Evolutionary conservation across 2,329 filamentous ascomycete species (phyloP).

Genomic region (Colletotrichum sp.): DNA sequence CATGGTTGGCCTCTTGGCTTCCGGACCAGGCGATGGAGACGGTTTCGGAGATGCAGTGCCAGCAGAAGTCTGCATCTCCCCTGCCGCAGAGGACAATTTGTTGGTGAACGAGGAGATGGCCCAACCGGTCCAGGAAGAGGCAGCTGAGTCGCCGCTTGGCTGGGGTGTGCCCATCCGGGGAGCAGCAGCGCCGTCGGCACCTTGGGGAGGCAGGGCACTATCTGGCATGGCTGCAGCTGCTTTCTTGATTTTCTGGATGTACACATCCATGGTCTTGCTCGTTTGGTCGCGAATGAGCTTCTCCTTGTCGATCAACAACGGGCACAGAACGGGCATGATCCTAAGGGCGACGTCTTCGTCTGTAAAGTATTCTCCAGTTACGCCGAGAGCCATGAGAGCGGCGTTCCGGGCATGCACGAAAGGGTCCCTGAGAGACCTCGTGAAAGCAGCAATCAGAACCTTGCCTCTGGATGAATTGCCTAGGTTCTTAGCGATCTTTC

Average conservation of each 20-base stretch:
- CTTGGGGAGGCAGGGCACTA: slow-evolving; percentile 72
- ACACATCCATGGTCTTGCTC: slow-evolving; percentile 86
- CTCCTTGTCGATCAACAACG: slow-evolving; percentile 90
- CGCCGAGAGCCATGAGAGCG: slow-evolving; percentile 82
- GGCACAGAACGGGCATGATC: slow-evolving; percentile 84
- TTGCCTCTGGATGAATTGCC: slow-evolving; percentile 81
- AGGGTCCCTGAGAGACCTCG: slow-evolving; percentile 86
- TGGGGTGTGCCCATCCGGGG: slow-evolving; percentile 84
- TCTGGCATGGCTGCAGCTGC: slow-evolving; percentile 81
- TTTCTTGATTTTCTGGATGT: slow-evolving; percentile 83
- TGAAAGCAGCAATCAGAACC: slow-evolving; percentile 91
- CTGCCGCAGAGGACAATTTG: slow-evolving; percentile 82
- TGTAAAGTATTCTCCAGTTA: slow-evolving; percentile 83
- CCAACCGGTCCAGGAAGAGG: slow-evolving; percentile 89
- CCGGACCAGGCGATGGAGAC: slow-evolving; percentile 43
- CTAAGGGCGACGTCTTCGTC: slow-evolving; percentile 89
- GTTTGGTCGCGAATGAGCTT: slow-evolving; percentile 93
- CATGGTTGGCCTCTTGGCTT: slow-evolving; percentile 41
- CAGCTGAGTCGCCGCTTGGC: slow-evolving; percentile 54
- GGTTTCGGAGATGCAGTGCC: slow-evolving; percentile 47
- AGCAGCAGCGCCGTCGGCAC: slow-evolving; percentile 53
- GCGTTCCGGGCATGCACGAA: slow-evolving; percentile 95
- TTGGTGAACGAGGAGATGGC: slow-evolving; percentile 99
- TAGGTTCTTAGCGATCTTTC: slow-evolving; percentile 92
- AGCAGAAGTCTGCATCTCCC: slow-evolving; percentile 77